phyloP scores from a whole-genome alignment of 1,284 basidiomycete genomes.

The Blastosporella zonata region DNA sequence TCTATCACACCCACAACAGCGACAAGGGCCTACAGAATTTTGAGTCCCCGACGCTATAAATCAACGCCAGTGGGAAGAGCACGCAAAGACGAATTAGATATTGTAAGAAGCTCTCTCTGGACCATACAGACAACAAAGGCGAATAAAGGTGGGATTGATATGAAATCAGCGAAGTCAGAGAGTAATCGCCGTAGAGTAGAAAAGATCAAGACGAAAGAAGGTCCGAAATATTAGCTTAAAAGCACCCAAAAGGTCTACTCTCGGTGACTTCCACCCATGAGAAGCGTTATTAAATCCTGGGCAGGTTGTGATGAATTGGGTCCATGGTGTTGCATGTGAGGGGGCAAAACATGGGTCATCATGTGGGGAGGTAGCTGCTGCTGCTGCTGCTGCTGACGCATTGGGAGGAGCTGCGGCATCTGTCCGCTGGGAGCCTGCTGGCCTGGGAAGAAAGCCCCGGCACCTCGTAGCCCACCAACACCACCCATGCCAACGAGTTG shows the following conservation, averaged over 20 bases:
- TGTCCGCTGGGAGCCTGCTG: constrained; percentile 44
- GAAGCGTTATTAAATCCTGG: constrained; percentile 74
- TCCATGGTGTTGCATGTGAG: constrained; percentile 59
- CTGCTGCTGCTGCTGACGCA: constrained; percentile 41
- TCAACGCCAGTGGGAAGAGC: constrained; percentile 1
- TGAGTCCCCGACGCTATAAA: not conserved
- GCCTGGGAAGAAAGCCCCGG: constrained; percentile 47
- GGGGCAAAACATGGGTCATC: constrained; percentile 53
- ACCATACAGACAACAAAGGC: constrained; percentile 13
- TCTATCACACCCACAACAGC: not conserved
- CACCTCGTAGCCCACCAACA: constrained; percentile 38
- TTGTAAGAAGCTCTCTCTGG: constrained; percentile 9
- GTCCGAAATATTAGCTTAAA: constrained; percentile 1
- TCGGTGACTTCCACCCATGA: constrained; percentile 67
- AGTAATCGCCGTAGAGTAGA: not conserved
- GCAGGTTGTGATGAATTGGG: constrained; percentile 49
- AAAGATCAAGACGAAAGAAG: constrained; percentile 9
- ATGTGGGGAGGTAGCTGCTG: constrained; percentile 53
- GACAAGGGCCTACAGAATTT: not conserved
- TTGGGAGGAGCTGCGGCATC: constrained; percentile 35
- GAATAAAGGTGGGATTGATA: constrained; percentile 11
- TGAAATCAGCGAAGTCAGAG: constrained; percentile 6
- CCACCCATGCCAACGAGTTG: constrained; percentile 47
- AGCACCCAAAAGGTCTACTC: constrained; percentile 40
- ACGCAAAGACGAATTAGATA: constrained; percentile 18